Conservation (phyloP, 441 rosid genomes). For the Populus hybrid region DNA sequence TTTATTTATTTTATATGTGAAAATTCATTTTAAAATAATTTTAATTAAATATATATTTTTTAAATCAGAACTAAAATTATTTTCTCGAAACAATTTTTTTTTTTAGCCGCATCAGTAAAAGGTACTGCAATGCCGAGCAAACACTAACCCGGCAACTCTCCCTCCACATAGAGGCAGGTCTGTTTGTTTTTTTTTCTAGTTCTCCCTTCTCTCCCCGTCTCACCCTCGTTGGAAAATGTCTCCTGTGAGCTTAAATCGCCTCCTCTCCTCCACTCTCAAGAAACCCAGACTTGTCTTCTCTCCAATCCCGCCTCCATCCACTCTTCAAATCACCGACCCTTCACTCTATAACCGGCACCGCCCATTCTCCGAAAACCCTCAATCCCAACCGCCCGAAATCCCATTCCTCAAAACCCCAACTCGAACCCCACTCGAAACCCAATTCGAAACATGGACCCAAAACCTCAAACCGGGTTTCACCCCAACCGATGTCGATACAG, state of each 20-base stretch:
- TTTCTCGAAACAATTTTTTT: too few relatives aligned
- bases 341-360: conserved; percentile 22
- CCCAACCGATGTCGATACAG: conserved; percentile 58
- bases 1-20: too few relatives aligned
- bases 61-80: too few relatives aligned
- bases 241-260: conserved; percentile 9
- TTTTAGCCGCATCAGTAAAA: too few relatives aligned
- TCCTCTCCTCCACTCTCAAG: background rate
- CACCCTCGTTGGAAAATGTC: background rate
- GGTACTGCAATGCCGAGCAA: too few relatives aligned
- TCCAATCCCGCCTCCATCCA: background rate
- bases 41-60: too few relatives aligned
- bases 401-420: conserved; percentile 27
- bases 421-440: conserved; percentile 15
- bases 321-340: conserved; percentile 8
- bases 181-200: background rate
- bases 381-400: conserved; percentile 18
- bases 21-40: too few relatives aligned
- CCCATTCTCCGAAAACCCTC: conserved; percentile 19
- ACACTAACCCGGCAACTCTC: too few relatives aligned
- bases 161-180: background rate
- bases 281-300: background rate
- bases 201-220: background rate
- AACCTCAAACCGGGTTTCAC: conserved; percentile 81
- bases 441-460: conserved; percentile 81